Conservation (phyloP, 75 land plant species). For the Larix kaempferi region DNA sequence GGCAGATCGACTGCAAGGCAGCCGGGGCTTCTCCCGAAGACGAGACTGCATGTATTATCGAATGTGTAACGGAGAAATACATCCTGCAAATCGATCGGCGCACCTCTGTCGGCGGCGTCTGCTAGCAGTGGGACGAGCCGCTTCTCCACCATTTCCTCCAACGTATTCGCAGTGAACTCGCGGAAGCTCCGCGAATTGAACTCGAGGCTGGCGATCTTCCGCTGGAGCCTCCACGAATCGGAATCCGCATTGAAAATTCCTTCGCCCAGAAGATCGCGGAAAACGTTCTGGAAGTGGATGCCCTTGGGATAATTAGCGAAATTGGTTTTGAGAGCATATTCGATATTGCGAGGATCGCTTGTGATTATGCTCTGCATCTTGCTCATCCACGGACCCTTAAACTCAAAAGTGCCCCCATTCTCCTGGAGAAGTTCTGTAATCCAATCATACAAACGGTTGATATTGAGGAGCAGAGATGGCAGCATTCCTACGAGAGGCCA, state of each 20-base stretch:
- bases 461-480: background rate
- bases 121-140: background rate
- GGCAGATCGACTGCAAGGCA: background rate
- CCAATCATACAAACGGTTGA: background rate
- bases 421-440: background rate
- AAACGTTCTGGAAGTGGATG: background rate
- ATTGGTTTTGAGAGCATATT: slow-evolving; percentile 17
- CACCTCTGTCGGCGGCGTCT: too few relatives aligned
- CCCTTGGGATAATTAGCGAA: slow-evolving; percentile 20
- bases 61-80: slow-evolving; percentile 32
- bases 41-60: slow-evolving; percentile 26
- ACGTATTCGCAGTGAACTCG: slow-evolving; percentile 11
- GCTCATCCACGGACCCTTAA: background rate
- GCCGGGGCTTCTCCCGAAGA: slow-evolving; percentile 28
- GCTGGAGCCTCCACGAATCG: slow-evolving; percentile 20
- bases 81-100: slow-evolving; percentile 19
- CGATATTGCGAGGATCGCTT: slow-evolving; percentile 19
- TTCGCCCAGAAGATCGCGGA: slow-evolving; percentile 19
- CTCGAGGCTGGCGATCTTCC: slow-evolving; percentile 14
- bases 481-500: background rate
- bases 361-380: background rate
- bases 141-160: background rate
- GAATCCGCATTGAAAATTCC: slow-evolving; percentile 30
- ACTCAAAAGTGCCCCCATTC: background rate
- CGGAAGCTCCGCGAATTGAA: background rate